Evolutionary conservation across 495 filamentous ascomycete species (phyloP).

Genomic region (Xylaria longipes): DNA sequence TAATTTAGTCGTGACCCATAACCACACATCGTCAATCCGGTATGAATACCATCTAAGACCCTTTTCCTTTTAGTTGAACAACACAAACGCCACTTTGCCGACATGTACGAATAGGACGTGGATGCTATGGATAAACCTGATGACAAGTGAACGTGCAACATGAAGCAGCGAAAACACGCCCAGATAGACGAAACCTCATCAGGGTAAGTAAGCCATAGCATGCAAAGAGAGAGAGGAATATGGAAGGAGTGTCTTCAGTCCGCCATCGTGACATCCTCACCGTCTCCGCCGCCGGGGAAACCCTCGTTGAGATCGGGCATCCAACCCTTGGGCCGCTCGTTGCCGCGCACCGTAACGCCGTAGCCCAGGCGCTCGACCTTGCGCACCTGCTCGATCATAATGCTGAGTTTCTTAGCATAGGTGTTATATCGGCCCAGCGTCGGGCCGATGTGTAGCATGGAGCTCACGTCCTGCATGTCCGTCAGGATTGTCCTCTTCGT

Average conservation of each 20-base stretch:
- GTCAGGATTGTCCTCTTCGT: constrained; percentile 64
- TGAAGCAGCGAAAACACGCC: neutral
- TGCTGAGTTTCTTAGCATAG: constrained; percentile 78
- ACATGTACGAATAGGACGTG: neutral
- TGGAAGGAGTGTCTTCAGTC: constrained; percentile 1
- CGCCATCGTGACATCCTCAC: constrained; percentile 35
- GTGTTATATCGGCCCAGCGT: constrained; percentile 50
- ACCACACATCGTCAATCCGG: neutral
- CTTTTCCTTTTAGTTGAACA: neutral
- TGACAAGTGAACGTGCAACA: neutral
- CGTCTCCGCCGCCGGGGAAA: constrained; percentile 24
- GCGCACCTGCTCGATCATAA: constrained; percentile 86
- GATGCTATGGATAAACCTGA: neutral
- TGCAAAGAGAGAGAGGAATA: neutral
- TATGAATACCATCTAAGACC: neutral
- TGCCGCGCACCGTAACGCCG: constrained; percentile 82
- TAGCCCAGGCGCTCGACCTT: constrained; percentile 94
- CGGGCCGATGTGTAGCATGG: constrained; percentile 73
- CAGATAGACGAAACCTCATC: neutral
- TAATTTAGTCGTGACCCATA: neutral
- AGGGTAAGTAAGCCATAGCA: neutral
- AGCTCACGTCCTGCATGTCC: constrained; percentile 77
- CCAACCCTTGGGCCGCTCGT: constrained; percentile 91
- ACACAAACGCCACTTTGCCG: constrained; percentile 5
- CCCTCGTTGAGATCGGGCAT: constrained; percentile 73